Evolutionary conservation across 2,329 filamentous ascomycete species (phyloP).

Genomic region (Aspergillus aculeatinus): DNA sequence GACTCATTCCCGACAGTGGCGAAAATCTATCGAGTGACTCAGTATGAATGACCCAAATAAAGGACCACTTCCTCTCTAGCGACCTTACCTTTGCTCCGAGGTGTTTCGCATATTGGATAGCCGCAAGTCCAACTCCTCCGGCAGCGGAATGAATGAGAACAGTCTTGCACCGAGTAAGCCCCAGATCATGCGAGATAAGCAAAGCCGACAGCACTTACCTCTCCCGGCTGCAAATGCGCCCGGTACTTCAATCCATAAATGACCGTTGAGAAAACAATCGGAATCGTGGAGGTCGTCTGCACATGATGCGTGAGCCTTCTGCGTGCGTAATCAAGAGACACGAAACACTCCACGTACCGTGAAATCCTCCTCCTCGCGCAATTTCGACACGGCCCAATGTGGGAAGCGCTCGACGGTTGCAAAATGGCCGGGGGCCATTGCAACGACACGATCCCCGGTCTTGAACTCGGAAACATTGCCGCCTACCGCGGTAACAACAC

Average conservation of each 20-base stretch:
- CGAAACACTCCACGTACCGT: not conserved
- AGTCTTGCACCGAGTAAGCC: not conserved
- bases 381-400: not conserved
- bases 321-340: not conserved
- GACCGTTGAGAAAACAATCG: slow-evolving; percentile 1
- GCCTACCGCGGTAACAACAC: not conserved
- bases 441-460: slow-evolving; percentile 4
- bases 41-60: too few species aligned
- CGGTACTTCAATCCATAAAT: not conserved
- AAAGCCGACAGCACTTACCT: slow-evolving; percentile 1
- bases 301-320: not conserved
- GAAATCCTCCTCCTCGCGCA: not conserved
- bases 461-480: not conserved
- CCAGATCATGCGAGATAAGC: not conserved
- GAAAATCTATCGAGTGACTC: slow-evolving; percentile 15
- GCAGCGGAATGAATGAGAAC: slow-evolving; percentile 28
- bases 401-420: not conserved
- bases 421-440: slow-evolving; percentile 6
- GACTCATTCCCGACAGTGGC: slow-evolving; percentile 23
- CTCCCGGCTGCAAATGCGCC: slow-evolving; percentile 1
- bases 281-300: not conserved
- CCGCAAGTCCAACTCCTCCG: slow-evolving; percentile 27
- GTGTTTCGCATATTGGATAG: slow-evolving; percentile 25
- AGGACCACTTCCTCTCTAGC: too few species aligned
- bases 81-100: slow-evolving; percentile 18